Base-by-base conservation (phyloP, 2,329 filamentous ascomycete genomes). In the Exophiala viscosa region DNA sequence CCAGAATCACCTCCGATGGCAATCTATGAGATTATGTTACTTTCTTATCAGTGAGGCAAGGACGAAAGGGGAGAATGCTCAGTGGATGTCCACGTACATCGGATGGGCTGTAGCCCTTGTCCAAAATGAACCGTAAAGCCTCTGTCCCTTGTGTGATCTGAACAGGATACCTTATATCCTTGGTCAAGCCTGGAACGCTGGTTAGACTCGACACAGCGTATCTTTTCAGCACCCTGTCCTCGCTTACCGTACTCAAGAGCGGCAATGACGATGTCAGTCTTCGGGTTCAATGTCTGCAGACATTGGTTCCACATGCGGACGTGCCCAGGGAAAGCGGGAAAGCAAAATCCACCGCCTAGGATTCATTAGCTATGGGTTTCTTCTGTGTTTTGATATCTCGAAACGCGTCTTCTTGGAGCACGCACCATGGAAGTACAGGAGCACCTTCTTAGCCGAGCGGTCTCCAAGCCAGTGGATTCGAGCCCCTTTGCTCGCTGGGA, bases 1-100 rank as follows among this genome's bases (percentile, higher is more conserved):
- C 45, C 45, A 3, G 47, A 54, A 41, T 60, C 58, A 11, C 58
- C 58, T 3, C 47, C 55, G 35, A 60, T 31, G 14, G 57, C 32
- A 13, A 60, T 39, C 45, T 59, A n/a, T 33, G 6, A 23, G 11
- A 9, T 17, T 47, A 13, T 35, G 33, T n/a, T n/a, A n/a, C n/a
- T n/a, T n/a, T n/a, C n/a, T n/a, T n/a, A n/a, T n/a, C n/a, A n/a
- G n/a, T n/a, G n/a, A n/a, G n/a, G n/a, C n/a, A n/a, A n/a, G n/a
- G n/a, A n/a, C n/a, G n/a, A n/a, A n/a, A n/a, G n/a, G 17, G 31
- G 35, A 38, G 35, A 38, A 36, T 17, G 31, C 4, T n/a, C n/a
- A 41, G 6, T 31, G 34, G 38, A n/a, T 34, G n/a, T 14, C n/a
- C 10, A 8, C 47, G 20, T 28, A 55, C 52, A 48, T 55, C 41